Base-by-base conservation (phyloP, 2,329 filamentous ascomycete genomes). In the Hypoxylon sp. region DNA sequence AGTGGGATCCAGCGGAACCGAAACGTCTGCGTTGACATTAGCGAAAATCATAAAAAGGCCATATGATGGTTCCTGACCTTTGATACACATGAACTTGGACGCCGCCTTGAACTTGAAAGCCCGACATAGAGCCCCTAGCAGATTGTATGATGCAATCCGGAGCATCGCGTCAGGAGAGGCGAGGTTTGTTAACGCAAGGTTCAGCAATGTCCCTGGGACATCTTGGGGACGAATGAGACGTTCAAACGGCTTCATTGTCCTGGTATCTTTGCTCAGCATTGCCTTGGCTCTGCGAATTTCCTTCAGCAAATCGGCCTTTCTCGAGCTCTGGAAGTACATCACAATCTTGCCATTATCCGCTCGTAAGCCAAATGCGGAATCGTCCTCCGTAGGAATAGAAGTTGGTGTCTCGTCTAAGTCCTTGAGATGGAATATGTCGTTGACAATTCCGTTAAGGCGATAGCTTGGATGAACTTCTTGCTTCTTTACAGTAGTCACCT, bases 261-360 rank as follows among this genome's bases (percentile, higher is more conserved):
- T 83, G 38, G 82, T 84, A 68, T 91, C 89, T 74, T 90, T 91
- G 60, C 86, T 86, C 67, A 90, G 84, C 72, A 90, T 91, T 6
- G 84, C 80, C 76, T 91, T 91, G 46, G 89, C 89, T 9, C 80
- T 82, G 34, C 88, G 85, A 58, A 92, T 89, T 10, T 86, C 86
- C 76, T 89, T 86, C 2, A 92, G 80, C 19, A 92, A 84, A 66
- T 91, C 89, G 5, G 81, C 75, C 75, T 90, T 90, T 75, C 87
- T 87, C 1, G 88, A 83, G 70, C 89, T 91, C 17, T 89, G 89
- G 76, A 92, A 92, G 75, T 89, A 91, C 89, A 92, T 91, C 58
- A 91, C 86, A 53, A 91, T 89, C 78, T 89, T 91, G 71, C 90
- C 90, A 68, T 88, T 90, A 72, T 92, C 90, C 2, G 89, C 89